Evolutionary conservation across 2,329 filamentous ascomycete species (phyloP).

Genomic region (Alternaria sp.): DNA sequence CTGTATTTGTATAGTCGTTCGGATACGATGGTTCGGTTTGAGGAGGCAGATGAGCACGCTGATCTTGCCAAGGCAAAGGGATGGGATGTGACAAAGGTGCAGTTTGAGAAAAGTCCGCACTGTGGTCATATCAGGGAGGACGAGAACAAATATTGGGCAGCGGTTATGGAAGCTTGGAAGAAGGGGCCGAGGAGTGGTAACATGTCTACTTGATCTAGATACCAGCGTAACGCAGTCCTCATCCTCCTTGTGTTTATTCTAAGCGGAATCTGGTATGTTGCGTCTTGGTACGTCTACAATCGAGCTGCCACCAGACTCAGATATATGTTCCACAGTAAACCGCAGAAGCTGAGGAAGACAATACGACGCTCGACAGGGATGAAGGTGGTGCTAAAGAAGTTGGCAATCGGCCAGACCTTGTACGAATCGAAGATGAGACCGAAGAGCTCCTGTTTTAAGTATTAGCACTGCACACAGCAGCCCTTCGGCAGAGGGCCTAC

Average conservation of each 20-base stretch:
- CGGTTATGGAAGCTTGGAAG: slow-evolving; percentile 43
- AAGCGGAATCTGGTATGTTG: not conserved
- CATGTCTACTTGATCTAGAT: not conserved
- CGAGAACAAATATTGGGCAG: slow-evolving; percentile 64
- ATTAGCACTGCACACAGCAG: slow-evolving; percentile 27
- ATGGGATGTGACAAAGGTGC: slow-evolving; percentile 57
- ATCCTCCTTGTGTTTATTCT: not conserved
- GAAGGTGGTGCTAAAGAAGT: slow-evolving; percentile 72
- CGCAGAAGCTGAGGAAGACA: slow-evolving; percentile 73
- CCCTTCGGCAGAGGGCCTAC: slow-evolving; percentile 1
- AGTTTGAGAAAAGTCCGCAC: slow-evolving; percentile 66
- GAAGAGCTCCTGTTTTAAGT: slow-evolving; percentile 32
- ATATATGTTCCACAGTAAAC: slow-evolving; percentile 77
- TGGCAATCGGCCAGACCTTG: slow-evolving; percentile 76
- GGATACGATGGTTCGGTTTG: slow-evolving; percentile 63
- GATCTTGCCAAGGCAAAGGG: slow-evolving; percentile 57
- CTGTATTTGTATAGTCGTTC: slow-evolving; percentile 66
- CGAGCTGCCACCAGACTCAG: slow-evolving; percentile 66
- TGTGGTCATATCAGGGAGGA: slow-evolving; percentile 67
- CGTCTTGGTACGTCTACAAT: slow-evolving; percentile 24
- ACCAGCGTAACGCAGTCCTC: not conserved
- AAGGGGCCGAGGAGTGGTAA: slow-evolving; percentile 15
- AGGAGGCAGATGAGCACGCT: slow-evolving; percentile 64
- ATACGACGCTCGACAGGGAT: slow-evolving; percentile 73
- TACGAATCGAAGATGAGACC: slow-evolving; percentile 65